Evolutionary conservation across 1,139 yeast species (phyloP).

Genomic region (Trichomonascaceae sp.): DNA sequence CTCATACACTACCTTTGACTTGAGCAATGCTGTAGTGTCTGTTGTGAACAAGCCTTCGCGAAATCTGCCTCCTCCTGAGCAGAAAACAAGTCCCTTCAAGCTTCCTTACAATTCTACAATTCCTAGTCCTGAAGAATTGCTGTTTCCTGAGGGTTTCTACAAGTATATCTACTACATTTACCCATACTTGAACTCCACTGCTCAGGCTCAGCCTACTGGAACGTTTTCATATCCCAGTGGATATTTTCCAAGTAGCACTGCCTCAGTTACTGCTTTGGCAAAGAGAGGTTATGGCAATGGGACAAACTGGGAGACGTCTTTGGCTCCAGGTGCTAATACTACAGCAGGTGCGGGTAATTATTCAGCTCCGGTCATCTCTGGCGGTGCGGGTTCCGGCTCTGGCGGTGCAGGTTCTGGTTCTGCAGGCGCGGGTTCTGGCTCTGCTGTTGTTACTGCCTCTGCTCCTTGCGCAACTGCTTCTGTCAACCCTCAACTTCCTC

Average conservation of each 20-base stretch:
- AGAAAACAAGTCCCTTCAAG: constrained; percentile 20
- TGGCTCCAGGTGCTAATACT: neutral
- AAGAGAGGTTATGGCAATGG: neutral
- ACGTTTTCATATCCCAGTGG: constrained; percentile 52
- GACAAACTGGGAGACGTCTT: neutral
- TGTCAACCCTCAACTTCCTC: constrained; percentile 25
- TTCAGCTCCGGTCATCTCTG: neutral
- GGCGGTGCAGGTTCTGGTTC: neutral
- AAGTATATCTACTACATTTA: constrained; percentile 23
- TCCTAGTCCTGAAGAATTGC: constrained; percentile 44
- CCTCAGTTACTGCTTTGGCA: neutral
- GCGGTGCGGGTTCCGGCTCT: neutral
- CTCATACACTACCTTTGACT: constrained; percentile 45
- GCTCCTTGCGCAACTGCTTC: neutral
- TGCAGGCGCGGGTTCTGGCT: neutral
- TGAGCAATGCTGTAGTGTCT: constrained; percentile 32
- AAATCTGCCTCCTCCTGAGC: constrained; percentile 48
- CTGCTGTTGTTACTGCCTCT: neutral
- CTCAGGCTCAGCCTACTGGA: constrained; percentile 20
- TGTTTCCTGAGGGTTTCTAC: constrained; percentile 38
- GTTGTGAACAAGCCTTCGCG: constrained; percentile 44
- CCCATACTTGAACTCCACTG: constrained; percentile 26
- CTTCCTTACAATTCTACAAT: constrained; percentile 35
- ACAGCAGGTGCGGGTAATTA: neutral
- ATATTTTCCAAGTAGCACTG: constrained; percentile 31